Percentiles rank a stretch among this genome's conserved stretches.
phyloP scores from a whole-genome alignment of 73 alveolate genomes.

The Diophrys appendiculata region DNA sequence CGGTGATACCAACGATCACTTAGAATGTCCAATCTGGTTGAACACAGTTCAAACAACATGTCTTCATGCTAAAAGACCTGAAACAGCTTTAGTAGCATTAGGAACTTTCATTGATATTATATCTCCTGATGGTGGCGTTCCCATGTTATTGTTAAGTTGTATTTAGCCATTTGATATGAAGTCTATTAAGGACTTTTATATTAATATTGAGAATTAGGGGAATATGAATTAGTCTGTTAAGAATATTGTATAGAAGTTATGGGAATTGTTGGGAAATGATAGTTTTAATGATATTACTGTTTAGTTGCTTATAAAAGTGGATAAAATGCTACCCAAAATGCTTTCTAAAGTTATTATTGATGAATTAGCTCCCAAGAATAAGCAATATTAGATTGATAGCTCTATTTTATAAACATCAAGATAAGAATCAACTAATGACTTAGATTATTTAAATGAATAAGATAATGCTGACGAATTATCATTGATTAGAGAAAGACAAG shows the following conservation, averaged over 20 bases:
- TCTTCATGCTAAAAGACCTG: neutral
- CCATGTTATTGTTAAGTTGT: neutral
- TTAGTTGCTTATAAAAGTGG: slow-evolving; percentile 49
- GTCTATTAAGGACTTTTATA: neutral
- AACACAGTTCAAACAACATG: neutral
- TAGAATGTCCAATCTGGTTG: neutral
- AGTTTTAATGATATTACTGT: slow-evolving; percentile 47
- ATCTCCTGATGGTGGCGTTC: neutral
- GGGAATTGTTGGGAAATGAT: slow-evolving; percentile 65
- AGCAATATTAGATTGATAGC: neutral
- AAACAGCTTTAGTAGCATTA: neutral
- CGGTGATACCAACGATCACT: neutral
- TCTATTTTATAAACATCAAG: neutral
- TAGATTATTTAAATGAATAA: neutral
- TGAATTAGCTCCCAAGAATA: slow-evolving; percentile 58
- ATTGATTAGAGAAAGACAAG: slow-evolving; percentile 64
- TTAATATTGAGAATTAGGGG: neutral
- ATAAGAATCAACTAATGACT: neutral
- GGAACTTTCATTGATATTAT: neutral
- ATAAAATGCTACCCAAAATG: slow-evolving; percentile 42
- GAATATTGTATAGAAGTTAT: neutral
- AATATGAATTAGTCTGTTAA: neutral
- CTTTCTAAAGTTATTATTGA: slow-evolving; percentile 53
- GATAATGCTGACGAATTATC: neutral
- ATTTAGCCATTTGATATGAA: neutral